phyloP scores from a whole-genome alignment of 352 stramenopile genomes.

The Thalassiosira livingstoniorum region DNA sequence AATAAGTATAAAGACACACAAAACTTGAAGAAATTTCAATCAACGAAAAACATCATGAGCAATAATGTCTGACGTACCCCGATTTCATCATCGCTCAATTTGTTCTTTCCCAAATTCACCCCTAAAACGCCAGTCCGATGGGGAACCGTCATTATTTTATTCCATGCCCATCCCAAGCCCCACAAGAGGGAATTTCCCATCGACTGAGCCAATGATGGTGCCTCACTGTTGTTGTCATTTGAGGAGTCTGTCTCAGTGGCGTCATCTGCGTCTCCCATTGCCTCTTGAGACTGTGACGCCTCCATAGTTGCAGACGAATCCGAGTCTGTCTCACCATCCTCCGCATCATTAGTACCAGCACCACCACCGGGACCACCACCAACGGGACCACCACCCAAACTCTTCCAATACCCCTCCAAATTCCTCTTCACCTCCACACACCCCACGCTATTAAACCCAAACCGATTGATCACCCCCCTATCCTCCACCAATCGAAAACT shows the following conservation, averaged over 20 bases:
- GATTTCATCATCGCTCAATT: conserved; percentile 79
- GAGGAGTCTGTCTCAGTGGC: neutral
- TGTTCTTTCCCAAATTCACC: conserved; percentile 99
- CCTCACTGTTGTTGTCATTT: neutral
- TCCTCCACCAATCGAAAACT: conserved; percentile 96
- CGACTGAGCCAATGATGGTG: conserved; percentile 7
- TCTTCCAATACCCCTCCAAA: conserved; percentile 61
- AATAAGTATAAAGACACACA: too few species aligned
- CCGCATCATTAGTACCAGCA: neutral
- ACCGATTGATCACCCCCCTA: conserved; percentile 96
- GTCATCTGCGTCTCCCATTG: conserved; percentile 9
- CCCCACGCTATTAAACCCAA: conserved; percentile 97
- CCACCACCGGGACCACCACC: neutral
- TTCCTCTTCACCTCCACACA: conserved; percentile 86
- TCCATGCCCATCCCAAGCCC: conserved; percentile 40
- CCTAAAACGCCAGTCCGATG: conserved; percentile 90
- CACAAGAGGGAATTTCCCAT: conserved; percentile 25
- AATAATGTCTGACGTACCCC: conserved; percentile 53
- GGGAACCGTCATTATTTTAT: conserved; percentile 28
- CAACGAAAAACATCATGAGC: too few species aligned
- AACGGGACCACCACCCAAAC: conserved; percentile 54
- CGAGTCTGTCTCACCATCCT: too few species aligned
- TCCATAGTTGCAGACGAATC: too few species aligned
- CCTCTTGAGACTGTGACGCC: too few species aligned
- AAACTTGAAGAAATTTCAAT: too few species aligned